These are phyloP conservation scores for Fusarium xyrophilum DNA, from an alignment of 2,329 filamentous ascomycete species.

Conservation along the genomic window DNA sequence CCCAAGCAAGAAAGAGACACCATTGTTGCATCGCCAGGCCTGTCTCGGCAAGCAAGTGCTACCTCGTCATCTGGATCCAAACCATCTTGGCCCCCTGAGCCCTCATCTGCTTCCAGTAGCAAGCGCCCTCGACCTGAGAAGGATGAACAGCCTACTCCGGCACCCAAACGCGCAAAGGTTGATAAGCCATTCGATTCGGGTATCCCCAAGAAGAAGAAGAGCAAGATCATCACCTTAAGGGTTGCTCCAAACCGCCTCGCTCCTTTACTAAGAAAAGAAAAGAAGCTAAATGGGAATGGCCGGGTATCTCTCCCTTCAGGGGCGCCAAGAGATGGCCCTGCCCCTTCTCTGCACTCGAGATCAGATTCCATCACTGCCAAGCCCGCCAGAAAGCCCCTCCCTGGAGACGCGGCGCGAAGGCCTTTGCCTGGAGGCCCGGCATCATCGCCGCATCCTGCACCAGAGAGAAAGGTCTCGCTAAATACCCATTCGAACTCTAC, in stretches of 20 bases:
- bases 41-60: conserved; percentile 38
- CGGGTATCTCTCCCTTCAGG: conserved; percentile 47
- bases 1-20: conserved; percentile 35
- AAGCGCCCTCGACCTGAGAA: conserved; percentile 51
- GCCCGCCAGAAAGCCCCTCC: conserved; percentile 48
- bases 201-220: conserved; percentile 37
- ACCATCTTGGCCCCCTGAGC: conserved; percentile 27
- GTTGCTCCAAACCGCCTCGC: conserved; percentile 47
- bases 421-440: conserved; percentile 44
- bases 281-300: conserved; percentile 29
- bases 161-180: conserved; percentile 50
- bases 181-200: conserved; percentile 41
- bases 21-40: conserved; percentile 39
- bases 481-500: conserved; percentile 33
- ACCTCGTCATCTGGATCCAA: conserved; percentile 32
- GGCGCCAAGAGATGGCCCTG: conserved; percentile 38
- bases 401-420: conserved; percentile 43
- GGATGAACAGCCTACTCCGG: conserved; percentile 46
- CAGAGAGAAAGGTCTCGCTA: conserved; percentile 41
- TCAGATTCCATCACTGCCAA: conserved; percentile 46
- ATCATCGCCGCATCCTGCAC: conserved; percentile 31
- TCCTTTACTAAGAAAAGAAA: conserved; percentile 44
- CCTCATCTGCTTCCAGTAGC: conserved; percentile 30
- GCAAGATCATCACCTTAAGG: conserved; percentile 49
- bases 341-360: conserved; percentile 33